phyloP scores from a whole-genome alignment of 768 basidiomycete genomes.

The Pleurotus cornucopiae region DNA sequence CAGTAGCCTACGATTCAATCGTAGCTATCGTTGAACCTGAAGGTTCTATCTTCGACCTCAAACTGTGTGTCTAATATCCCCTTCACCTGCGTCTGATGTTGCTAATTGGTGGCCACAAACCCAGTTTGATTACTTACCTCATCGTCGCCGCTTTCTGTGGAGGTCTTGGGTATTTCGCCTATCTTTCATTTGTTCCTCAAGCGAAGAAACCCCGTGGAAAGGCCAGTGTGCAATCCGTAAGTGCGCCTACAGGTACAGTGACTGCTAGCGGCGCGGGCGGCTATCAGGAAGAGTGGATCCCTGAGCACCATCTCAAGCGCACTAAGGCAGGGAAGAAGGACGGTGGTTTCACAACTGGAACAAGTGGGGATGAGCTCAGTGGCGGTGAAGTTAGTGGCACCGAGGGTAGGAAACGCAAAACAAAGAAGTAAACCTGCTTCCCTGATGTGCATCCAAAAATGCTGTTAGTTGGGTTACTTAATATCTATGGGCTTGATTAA shows the following conservation, averaged over 20 bases:
- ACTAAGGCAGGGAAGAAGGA: slow-evolving; percentile 47
- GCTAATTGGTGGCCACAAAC: neutral
- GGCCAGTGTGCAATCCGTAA: slow-evolving; percentile 41
- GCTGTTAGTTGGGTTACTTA: too few relatives aligned
- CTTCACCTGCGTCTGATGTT: neutral
- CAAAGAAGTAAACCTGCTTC: slow-evolving; percentile 31
- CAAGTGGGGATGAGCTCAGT: slow-evolving; percentile 65
- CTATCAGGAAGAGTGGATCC: slow-evolving; percentile 90
- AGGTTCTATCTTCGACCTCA: slow-evolving; percentile 71
- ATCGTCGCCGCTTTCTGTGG: slow-evolving; percentile 62
- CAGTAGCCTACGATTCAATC: slow-evolving; percentile 69
- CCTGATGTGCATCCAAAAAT: too few relatives aligned
- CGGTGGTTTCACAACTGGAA: slow-evolving; percentile 36
- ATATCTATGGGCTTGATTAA: too few relatives aligned
- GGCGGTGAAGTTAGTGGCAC: slow-evolving; percentile 60
- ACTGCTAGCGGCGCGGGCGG: slow-evolving; percentile 65
- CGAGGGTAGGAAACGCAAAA: slow-evolving; percentile 57
- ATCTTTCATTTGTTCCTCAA: slow-evolving; percentile 60
- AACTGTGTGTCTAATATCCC: slow-evolving; percentile 50
- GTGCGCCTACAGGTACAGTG: slow-evolving; percentile 50
- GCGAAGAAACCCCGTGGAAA: slow-evolving; percentile 52
- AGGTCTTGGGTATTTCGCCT: slow-evolving; percentile 61
- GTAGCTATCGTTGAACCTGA: slow-evolving; percentile 81
- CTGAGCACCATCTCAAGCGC: slow-evolving; percentile 82
- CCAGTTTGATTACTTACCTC: slow-evolving; percentile 64